phyloP scores from a whole-genome alignment of 2,329 filamentous ascomycete species.

The Ascosphaera apis region DNA sequence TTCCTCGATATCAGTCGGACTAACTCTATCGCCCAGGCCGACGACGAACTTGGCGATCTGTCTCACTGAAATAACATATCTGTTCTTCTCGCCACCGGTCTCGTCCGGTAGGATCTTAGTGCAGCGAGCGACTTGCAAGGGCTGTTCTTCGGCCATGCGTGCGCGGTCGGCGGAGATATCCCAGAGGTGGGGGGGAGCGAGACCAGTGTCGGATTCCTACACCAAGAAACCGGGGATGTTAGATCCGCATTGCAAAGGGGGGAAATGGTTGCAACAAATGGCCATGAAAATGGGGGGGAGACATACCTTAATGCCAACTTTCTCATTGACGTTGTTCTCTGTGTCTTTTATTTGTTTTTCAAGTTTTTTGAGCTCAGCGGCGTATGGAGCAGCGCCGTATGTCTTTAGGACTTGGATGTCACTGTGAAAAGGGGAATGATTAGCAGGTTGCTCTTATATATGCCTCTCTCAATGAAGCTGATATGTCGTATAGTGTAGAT shows the following conservation, averaged over 20 bases:
- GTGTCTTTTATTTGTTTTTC: conserved; percentile 99
- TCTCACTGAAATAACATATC: conserved; percentile 99
- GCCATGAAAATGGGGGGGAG: no score
- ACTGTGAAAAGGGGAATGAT: conserved; percentile 28
- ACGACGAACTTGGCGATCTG: conserved; percentile 99
- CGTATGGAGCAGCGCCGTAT: conserved; percentile 91
- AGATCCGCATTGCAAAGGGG: conserved; percentile 1
- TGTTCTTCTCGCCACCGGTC: conserved; percentile 90
- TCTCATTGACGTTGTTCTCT: conserved; percentile 93
- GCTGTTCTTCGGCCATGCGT: conserved; percentile 96
- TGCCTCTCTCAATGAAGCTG: no score
- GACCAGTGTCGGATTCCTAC: conserved; percentile 91
- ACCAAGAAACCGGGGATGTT: conserved; percentile 4
- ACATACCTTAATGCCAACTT: conserved; percentile 45
- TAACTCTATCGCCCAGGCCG: conserved; percentile 87
- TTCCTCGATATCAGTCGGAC: conserved; percentile 96
- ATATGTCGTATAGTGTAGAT: no score
- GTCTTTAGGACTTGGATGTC: conserved; percentile 99
- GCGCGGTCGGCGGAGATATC: conserved; percentile 93
- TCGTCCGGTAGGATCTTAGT: conserved; percentile 98
- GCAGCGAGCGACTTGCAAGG: conserved; percentile 87
- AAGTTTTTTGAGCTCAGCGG: conserved; percentile 79
- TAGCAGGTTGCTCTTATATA: conserved; percentile 8
- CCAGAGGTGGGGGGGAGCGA: conserved; percentile 96
- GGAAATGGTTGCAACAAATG: background rate